Evolutionary conservation across 1,284 basidiomycete genomes (phyloP).

Genomic region (Chondrostereum purpureum): DNA sequence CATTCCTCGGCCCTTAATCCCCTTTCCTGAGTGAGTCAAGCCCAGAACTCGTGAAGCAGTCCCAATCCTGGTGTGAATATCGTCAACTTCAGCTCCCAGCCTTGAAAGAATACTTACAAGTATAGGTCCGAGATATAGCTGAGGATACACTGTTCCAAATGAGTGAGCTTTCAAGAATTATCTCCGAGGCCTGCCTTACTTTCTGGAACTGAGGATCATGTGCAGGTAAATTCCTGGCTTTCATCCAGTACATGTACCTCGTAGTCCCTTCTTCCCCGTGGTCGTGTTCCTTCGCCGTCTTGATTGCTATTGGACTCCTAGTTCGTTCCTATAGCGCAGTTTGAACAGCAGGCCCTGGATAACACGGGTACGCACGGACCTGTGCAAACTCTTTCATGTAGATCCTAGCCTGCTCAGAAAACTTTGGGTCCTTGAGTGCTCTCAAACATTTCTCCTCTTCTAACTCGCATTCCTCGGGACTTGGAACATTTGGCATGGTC

Average conservation of each 20-base stretch:
- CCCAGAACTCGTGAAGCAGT: slow-evolving; percentile 62
- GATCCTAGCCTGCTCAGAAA: slow-evolving; percentile 26
- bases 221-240: slow-evolving; percentile 58
- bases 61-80: slow-evolving; percentile 51
- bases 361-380: slow-evolving; percentile 31
- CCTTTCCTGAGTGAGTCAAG: slow-evolving; percentile 44
- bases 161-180: background rate
- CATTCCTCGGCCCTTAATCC: slow-evolving; percentile 60
- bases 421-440: slow-evolving; percentile 25
- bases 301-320: slow-evolving; percentile 67
- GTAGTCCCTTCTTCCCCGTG: slow-evolving; percentile 39
- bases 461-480: slow-evolving; percentile 61
- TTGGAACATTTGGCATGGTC: slow-evolving; percentile 53
- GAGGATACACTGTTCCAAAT: slow-evolving; percentile 65
- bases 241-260: slow-evolving; percentile 76
- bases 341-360: slow-evolving; percentile 2
- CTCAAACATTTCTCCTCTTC: slow-evolving; percentile 43
- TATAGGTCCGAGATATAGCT: slow-evolving; percentile 82
- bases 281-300: slow-evolving; percentile 35
- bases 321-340: slow-evolving; percentile 47
- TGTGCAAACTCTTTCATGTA: slow-evolving; percentile 35
- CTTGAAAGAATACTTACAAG: no score
- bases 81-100: slow-evolving; percentile 20
- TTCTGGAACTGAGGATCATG: slow-evolving; percentile 76
- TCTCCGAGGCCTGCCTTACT: slow-evolving; percentile 32